Base-by-base conservation (phyloP, 805 yeast species). In the Lipomyces anomalus region DNA sequence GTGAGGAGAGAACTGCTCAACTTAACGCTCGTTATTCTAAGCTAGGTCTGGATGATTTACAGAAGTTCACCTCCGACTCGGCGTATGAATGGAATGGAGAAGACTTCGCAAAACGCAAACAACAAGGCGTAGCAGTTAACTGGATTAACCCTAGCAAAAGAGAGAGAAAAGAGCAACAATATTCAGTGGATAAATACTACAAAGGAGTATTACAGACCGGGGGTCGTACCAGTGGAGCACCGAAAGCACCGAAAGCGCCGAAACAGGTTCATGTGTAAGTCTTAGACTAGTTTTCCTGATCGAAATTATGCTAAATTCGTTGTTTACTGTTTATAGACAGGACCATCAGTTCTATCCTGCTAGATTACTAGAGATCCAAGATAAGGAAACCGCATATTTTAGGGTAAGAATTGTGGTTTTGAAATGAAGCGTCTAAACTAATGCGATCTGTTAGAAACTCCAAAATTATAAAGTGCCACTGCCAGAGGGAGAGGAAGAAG, bases 51-150 rank as follows among this genome's bases (percentile, higher is more conserved):
- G 97, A 92, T 63, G 98, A 92, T 61, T 70, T 92, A 41, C 97
- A 90, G 61, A 86, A 85, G 61, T 89, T 89, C 59, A 82, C 92
- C 7, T 82, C 87, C 5, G 95, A 87, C 54, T 82, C 82, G 21
- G 92, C 96, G 0, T 90, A 90, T 64, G 96, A 89, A 65, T 90
- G 98, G 98, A 88, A 92, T 60, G 98, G 98, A 16, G 75, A 82
- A 56, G 82, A 84, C 57, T 83, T 82, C 62, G 88, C 90, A 50
- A 77, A 79, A 57, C 69, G 65, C 47, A 55, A 61, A 24, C 57
- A 60, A 44, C 52, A 54, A 28, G 57, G 61, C 20, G 47, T 48
- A 30, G 58, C 57, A 18, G 76, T 79, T 46, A 73, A 74, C 20
- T 85, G 94, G 90, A 81, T 89, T 54, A 81, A 84, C 46, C 94